Evolutionary conservation across 352 stramenopile genomes (phyloP), one percentile per base, ranked within the genome.

Genomic region (Globisporangium acanthophoron): DNA sequence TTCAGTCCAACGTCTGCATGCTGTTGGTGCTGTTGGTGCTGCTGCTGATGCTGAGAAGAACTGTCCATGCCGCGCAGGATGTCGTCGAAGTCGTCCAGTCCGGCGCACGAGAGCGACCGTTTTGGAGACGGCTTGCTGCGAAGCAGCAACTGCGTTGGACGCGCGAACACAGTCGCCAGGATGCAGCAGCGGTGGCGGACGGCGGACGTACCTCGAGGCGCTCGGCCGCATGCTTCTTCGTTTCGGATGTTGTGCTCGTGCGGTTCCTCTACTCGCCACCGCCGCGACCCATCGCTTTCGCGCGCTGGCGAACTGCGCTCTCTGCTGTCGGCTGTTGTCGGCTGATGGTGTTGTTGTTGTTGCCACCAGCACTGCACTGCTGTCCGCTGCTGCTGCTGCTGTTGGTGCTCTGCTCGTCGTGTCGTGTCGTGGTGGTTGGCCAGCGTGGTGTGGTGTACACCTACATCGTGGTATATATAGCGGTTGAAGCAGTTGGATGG

Each of bases 81-180:
- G 40, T 72, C 62, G 43, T 85, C 70, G 13, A 80, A 63, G 57
- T 84, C 65, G 55, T 88, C 70, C 2, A 88, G 52, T 16, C 78
- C 79, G 3, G 81, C 79, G 56, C 74, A 76, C 31, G 81, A 78
- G 16, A 75, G 70, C 37, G 71, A 78, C 54, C 79, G 76, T 48
- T 92, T 89, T 47, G 77, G 78, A 51, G 78, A 77, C 11, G 74
- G 72, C 55, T 76, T 87, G 64, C 16, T 29, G 51, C 40, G 29
- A 15, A 41, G 35, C 35, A 41, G 12, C 35, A 41, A 15, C 35
- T 41, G 35, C 35, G 35, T 41, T 15, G 35, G 35, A 41, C 11
- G 35, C 35, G 35, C 35, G 35, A 41, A 41, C 35, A 15, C 35
- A 41, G 35, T 3, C 35, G 37, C 33, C 33, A 37, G 6, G 33